Evolutionary conservation across 2,329 filamentous ascomycete species (phyloP).

Genomic region (Microthyrium microscopicum): DNA sequence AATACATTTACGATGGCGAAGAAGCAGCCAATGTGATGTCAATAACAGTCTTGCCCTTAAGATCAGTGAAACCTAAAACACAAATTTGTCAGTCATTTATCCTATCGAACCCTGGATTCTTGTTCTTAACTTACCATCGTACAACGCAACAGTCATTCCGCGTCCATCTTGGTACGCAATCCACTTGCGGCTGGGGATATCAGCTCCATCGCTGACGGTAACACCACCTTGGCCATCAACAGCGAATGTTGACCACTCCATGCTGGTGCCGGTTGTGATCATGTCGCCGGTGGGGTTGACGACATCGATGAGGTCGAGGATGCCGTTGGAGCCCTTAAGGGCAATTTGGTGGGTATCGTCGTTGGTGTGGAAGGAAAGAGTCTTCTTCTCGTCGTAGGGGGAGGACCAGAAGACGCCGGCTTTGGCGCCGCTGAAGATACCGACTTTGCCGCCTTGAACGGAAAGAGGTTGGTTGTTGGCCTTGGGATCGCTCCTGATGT

Average conservation of each 20-base stretch:
- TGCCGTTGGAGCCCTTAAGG: slow-evolving; percentile 13
- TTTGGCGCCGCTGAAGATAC: slow-evolving; percentile 11
- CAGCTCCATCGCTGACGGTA: slow-evolving; percentile 15
- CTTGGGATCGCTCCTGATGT: background rate
- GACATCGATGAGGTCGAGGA: slow-evolving; percentile 15
- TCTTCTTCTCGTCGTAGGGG: slow-evolving; percentile 14
- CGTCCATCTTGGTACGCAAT: slow-evolving; percentile 9
- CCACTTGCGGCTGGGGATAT: slow-evolving; percentile 14
- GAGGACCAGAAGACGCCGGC: slow-evolving; percentile 15
- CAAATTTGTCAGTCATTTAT: no score
- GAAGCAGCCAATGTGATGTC: no score
- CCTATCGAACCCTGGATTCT: no score
- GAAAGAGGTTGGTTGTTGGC: slow-evolving; percentile 15
- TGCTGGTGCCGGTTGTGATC: slow-evolving; percentile 14
- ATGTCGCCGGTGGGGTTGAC: slow-evolving; percentile 12
- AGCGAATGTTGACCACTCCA: slow-evolving; percentile 18
- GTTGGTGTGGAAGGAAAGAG: slow-evolving; percentile 14
- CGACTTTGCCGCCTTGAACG: slow-evolving; percentile 11
- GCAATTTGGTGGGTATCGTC: slow-evolving; percentile 17
- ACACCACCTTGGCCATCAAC: slow-evolving; percentile 13
- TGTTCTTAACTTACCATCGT: no score
- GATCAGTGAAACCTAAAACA: no score
- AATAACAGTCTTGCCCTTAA: no score
- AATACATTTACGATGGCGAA: no score
- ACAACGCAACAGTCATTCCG: slow-evolving; percentile 1